Conservation (phyloP, 2,329 filamentous ascomycete genomes). For the Phialophora macrospora region DNA sequence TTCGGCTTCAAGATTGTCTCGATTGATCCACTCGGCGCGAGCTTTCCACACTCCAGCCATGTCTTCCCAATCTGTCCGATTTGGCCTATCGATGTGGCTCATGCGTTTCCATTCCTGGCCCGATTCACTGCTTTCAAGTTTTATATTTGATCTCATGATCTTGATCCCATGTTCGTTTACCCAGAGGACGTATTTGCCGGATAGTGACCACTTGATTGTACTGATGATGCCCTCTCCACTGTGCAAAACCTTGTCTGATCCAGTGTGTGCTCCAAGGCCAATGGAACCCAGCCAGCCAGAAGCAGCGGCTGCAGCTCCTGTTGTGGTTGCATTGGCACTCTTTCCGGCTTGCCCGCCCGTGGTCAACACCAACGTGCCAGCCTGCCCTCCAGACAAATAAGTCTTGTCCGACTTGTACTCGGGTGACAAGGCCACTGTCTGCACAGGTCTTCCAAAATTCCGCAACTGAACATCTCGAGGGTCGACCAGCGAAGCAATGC, state of each 20-base stretch:
- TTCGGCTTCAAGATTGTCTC: slow-evolving; percentile 75
- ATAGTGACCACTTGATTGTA: slow-evolving; percentile 91
- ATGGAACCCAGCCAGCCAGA: slow-evolving; percentile 91
- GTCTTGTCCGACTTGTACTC: slow-evolving; percentile 88
- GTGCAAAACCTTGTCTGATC: slow-evolving; percentile 85
- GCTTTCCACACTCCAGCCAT: slow-evolving; percentile 97
- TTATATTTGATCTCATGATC: slow-evolving; percentile 89
- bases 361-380: slow-evolving; percentile 86
- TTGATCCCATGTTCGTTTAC: slow-evolving; percentile 97
- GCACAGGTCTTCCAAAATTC: slow-evolving; percentile 91
- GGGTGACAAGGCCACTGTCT: slow-evolving; percentile 90
- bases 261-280: slow-evolving; percentile 75
- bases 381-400: slow-evolving; percentile 88
- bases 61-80: slow-evolving; percentile 86
- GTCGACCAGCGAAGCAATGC: slow-evolving; percentile 84
- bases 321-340: slow-evolving; percentile 83
- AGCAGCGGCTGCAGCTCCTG: slow-evolving; percentile 80
- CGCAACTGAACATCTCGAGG: slow-evolving; percentile 86
- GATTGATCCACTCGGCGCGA: slow-evolving; percentile 89
- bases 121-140: slow-evolving; percentile 74
- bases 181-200: slow-evolving; percentile 92
- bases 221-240: slow-evolving; percentile 90
- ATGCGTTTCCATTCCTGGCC: slow-evolving; percentile 94
- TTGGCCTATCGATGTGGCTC: slow-evolving; percentile 86
- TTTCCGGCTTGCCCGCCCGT: slow-evolving; percentile 77